Base-by-base conservation (phyloP, 192 early-diverging fungal genomes). In the Coemansia sp. region DNA sequence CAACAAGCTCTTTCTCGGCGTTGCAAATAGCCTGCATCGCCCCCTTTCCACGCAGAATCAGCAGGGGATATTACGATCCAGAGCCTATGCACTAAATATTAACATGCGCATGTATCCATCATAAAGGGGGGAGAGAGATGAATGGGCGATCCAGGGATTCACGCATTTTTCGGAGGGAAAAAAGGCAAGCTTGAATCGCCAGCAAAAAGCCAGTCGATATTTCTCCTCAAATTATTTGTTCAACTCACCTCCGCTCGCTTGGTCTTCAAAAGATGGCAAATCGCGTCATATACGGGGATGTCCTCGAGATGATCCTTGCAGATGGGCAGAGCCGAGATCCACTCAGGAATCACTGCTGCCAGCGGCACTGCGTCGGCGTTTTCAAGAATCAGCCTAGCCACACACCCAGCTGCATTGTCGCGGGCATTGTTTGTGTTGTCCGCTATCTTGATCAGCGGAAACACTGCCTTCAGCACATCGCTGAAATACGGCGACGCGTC, bases 331-430 rank as follows among this genome's bases (percentile, higher is more conserved):
- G 85, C 88, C 35, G 64, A 65, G 17, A 89, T 81, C 73, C 91
- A 84, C 19, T 83, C 85, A 32, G 88, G 87, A 48, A 93, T 70
- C 29, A 91, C 86, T 49, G 92, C 87, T 29, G 85, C 86, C 29
- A 91, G 61, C 20, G 89, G 90, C 15, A 92, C 84, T 13, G 87
- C 90, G 42, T 85, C 77, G 11, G 90, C 86, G 63, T 87, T 82
- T 57, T 83, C 77, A 49, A 90, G 71, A 59, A 92, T 86, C 65
- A 92, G 84, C 42, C 92, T 84, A 19, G 91, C 87, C 34, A 93
- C 88, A 52, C 91, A 89, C 45, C 92, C 92, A 38, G 84, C 85
- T 52, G 92, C 92, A 69, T 93, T 93, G 80, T 93, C 92, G 22
- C 66, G 67, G 33, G 68, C 67, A 49, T 86, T 72, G 60, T 75